Evolutionary conservation across 2,329 filamentous ascomycete species (phyloP).

Genomic region (Aspergillus sp.): DNA sequence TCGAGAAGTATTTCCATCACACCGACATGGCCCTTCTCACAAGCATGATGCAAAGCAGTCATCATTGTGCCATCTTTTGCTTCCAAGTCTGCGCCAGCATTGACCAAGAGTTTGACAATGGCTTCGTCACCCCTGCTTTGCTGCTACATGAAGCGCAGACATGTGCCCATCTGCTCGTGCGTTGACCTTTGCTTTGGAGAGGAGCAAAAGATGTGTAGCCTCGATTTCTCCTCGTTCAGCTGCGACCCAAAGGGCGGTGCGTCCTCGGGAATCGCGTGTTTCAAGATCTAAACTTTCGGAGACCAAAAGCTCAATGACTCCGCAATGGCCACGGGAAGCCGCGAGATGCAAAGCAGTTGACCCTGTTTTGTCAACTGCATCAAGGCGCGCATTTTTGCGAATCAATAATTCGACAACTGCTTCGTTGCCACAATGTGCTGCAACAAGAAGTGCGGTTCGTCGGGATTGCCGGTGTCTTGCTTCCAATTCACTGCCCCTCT

Average conservation of each 20-base stretch:
- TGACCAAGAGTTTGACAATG: slow-evolving; percentile 38
- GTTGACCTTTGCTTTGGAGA: slow-evolving; percentile 39
- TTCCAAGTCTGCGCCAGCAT: slow-evolving; percentile 40
- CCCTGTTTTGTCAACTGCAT: slow-evolving; percentile 34
- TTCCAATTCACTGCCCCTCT: slow-evolving; percentile 37
- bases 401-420: slow-evolving; percentile 41
- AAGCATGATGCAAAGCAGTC: slow-evolving; percentile 43
- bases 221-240: slow-evolving; percentile 41
- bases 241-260: slow-evolving; percentile 43
- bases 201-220: slow-evolving; percentile 37
- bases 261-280: slow-evolving; percentile 34
- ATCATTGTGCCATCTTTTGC: slow-evolving; percentile 42
- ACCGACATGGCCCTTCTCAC: slow-evolving; percentile 34
- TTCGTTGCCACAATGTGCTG: slow-evolving; percentile 45
- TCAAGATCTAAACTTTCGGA: slow-evolving; percentile 37
- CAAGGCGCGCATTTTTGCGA: slow-evolving; percentile 34
- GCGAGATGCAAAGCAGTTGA: slow-evolving; percentile 40
- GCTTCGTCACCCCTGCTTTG: slow-evolving; percentile 39
- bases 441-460: slow-evolving; percentile 44
- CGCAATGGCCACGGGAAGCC: slow-evolving; percentile 37
- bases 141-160: slow-evolving; percentile 41
- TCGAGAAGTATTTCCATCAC: slow-evolving; percentile 37
- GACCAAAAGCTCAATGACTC: slow-evolving; percentile 34
- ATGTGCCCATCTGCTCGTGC: slow-evolving; percentile 38
- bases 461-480: slow-evolving; percentile 34